Conservation (phyloP, 108 stramenopile genomes). For the Discostella pseudostelligera region DNA sequence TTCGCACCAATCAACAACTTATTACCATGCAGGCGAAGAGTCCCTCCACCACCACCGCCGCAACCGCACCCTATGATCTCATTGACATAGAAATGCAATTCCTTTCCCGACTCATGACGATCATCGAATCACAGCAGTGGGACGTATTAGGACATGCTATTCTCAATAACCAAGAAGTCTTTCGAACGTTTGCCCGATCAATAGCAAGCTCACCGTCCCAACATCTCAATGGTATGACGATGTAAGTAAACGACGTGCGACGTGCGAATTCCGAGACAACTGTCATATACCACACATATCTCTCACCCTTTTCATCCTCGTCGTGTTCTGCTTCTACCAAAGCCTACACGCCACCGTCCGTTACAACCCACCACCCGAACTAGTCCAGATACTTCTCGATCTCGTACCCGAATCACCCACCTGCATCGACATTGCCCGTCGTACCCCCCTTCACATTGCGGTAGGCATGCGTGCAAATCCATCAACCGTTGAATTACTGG, state of each 20-base stretch:
- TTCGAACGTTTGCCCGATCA: slow-evolving; percentile 2
- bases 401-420: slow-evolving; percentile 56
- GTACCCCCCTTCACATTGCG: slow-evolving; percentile 77
- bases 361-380: slow-evolving; percentile 23
- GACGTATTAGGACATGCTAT: not conserved
- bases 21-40: too few species aligned
- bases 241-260: too few species aligned
- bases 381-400: slow-evolving; percentile 51
- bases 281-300: too few species aligned
- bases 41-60: too few species aligned
- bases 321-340: not conserved
- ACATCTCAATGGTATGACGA: slow-evolving; percentile 5
- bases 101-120: not conserved
- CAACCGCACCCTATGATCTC: not conserved
- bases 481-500: slow-evolving; percentile 53
- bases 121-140: slow-evolving; percentile 6
- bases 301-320: too few species aligned
- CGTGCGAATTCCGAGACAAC: too few species aligned
- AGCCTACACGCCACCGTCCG: slow-evolving; percentile 27
- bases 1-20: too few species aligned
- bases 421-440: slow-evolving; percentile 53
- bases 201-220: not conserved
- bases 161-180: not conserved
- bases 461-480: slow-evolving; percentile 60
- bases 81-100: not conserved